Evolutionary conservation across 2,329 filamentous ascomycete species (phyloP).

Genomic region (Lasiodiplodia hormozganensis): DNA sequence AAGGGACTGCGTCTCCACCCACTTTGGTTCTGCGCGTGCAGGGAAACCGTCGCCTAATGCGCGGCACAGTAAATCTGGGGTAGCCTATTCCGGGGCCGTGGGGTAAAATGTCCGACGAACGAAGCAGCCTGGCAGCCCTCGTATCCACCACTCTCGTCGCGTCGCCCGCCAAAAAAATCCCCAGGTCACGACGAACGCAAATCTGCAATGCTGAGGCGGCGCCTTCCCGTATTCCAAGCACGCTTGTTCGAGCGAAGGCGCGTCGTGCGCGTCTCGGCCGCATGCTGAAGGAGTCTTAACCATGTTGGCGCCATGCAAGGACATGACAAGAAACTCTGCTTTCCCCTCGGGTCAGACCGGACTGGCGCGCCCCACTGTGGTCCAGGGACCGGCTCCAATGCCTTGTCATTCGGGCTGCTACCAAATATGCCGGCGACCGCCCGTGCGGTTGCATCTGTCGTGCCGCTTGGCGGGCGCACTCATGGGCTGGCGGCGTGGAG

Average conservation of each 20-base stretch:
- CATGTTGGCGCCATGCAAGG: conserved; percentile 14
- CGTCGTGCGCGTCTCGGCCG: conserved; percentile 14
- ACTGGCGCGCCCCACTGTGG: neutral
- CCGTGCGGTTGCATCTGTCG: conserved; percentile 6
- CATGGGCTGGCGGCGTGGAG: conserved; percentile 12
- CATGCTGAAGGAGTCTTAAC: conserved; percentile 18
- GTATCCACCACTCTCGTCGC: neutral
- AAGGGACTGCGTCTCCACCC: neutral
- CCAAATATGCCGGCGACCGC: conserved; percentile 3
- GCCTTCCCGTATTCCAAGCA: conserved; percentile 9
- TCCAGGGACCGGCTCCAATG: neutral
- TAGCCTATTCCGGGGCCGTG: conserved; percentile 20
- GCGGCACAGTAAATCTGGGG: conserved; percentile 30
- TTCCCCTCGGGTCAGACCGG: conserved; percentile 4
- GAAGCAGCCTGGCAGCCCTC: neutral
- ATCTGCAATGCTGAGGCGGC: neutral
- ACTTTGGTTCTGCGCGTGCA: conserved; percentile 10
- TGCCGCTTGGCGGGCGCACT: conserved; percentile 4
- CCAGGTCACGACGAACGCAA: neutral
- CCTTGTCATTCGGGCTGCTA: neutral
- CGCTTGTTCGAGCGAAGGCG: conserved; percentile 19
- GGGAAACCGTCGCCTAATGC: conserved; percentile 10
- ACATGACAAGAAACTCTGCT: conserved; percentile 3
- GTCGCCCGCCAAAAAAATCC: neutral
- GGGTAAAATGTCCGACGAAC: conserved; percentile 27